phyloP scores from a whole-genome alignment of 2,329 filamentous ascomycete genomes.

The Ceratocystis cubensis region DNA sequence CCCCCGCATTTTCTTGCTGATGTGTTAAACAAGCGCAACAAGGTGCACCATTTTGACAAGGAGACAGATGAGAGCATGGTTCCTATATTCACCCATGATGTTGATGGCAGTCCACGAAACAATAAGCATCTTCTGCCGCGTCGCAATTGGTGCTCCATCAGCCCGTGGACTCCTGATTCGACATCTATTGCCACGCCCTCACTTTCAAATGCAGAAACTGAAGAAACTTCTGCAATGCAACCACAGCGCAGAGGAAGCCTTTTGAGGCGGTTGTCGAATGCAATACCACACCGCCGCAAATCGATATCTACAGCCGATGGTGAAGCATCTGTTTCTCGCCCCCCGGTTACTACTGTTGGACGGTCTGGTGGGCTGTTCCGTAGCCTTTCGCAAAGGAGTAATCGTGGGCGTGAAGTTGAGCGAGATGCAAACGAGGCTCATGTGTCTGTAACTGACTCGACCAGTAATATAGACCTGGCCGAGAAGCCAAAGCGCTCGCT shows the following conservation, averaged over 20 bases:
- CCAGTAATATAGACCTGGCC: not conserved
- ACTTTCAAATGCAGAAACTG: slow-evolving; percentile 27
- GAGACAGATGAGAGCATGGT: slow-evolving; percentile 94
- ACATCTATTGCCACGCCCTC: slow-evolving; percentile 61
- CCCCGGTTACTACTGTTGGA: slow-evolving; percentile 35
- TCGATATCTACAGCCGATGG: slow-evolving; percentile 24
- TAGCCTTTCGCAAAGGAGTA: slow-evolving; percentile 32
- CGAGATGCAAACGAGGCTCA: not conserved
- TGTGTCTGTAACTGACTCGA: no score
- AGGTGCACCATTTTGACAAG: slow-evolving; percentile 55
- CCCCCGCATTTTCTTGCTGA: slow-evolving; percentile 81
- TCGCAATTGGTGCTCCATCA: slow-evolving; percentile 91
- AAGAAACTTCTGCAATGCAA: slow-evolving; percentile 34
- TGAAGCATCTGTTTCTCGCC: slow-evolving; percentile 28
- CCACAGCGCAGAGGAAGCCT: slow-evolving; percentile 26
- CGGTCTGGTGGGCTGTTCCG: slow-evolving; percentile 25
- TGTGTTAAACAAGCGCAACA: slow-evolving; percentile 87
- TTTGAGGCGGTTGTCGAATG: slow-evolving; percentile 35
- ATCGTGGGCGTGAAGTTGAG: slow-evolving; percentile 11
- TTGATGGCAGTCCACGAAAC: slow-evolving; percentile 79
- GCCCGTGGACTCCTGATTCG: slow-evolving; percentile 64
- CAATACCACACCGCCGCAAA: slow-evolving; percentile 18
- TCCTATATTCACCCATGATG: slow-evolving; percentile 76
- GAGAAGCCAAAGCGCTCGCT: slow-evolving; percentile 21
- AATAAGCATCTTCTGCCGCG: slow-evolving; percentile 82